These are phyloP conservation scores for Suillus americanus DNA, from an alignment of 768 basidiomycete genomes.

Conservation along the genomic window DNA sequence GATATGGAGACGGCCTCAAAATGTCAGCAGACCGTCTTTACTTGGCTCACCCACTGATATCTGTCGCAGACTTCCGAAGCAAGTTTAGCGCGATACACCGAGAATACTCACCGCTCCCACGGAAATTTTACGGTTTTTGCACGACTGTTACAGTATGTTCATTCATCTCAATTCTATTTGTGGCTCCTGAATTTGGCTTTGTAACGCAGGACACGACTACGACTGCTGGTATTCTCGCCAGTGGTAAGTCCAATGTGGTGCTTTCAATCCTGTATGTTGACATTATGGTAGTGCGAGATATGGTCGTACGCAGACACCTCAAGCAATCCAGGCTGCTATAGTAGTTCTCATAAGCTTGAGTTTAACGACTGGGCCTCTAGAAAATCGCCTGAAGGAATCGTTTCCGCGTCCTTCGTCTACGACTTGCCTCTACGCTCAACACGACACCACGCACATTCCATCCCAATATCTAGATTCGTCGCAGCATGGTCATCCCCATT, in stretches of 20 bases:
- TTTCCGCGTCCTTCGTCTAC: background rate
- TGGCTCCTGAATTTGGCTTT: constrained; percentile 1
- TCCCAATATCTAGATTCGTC: background rate
- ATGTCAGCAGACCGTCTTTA: constrained; percentile 44
- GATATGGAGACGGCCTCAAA: constrained; percentile 66
- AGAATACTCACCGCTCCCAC: constrained; percentile 70
- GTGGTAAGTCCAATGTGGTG: constrained; percentile 46
- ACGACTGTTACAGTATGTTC: constrained; percentile 67
- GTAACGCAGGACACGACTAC: constrained; percentile 58
- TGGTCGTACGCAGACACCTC: constrained; percentile 78
- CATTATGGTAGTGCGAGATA: constrained; percentile 60
- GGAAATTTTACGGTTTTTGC: constrained; percentile 77
- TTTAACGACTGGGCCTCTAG: background rate
- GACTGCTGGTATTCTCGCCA: constrained; percentile 74
- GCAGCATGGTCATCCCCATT: background rate
- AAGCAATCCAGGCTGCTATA: constrained; percentile 71
- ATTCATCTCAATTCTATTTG: background rate
- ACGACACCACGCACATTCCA: constrained; percentile 1
- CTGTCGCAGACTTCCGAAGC: constrained; percentile 55
- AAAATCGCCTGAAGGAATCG: background rate
- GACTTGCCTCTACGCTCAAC: background rate
- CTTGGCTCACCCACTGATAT: background rate
- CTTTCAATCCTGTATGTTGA: constrained; percentile 9
- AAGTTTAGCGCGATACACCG: constrained; percentile 77
- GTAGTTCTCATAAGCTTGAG: constrained; percentile 9